A percentile compares a stretch with the other conserved stretches of the same genome.
These are phyloP conservation scores for Globisporangium emineosum DNA, from an alignment of 352 stramenopile species.

Conservation along the genomic window DNA sequence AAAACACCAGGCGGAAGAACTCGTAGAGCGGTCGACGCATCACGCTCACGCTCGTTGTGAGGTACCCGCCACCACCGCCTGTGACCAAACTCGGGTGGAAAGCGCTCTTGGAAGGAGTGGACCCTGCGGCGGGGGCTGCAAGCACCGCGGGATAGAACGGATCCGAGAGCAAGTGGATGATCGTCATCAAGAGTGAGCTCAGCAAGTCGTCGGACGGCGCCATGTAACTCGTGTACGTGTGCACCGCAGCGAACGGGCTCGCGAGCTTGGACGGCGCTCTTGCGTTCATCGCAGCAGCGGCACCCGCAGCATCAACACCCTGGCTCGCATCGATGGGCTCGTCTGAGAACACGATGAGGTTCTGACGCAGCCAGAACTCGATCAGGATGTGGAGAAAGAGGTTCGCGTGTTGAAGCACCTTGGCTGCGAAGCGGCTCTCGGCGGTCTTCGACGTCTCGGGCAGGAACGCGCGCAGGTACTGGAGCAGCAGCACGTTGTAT, in stretches of 20 bases:
- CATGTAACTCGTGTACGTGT: constrained; percentile 84
- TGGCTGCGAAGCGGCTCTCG: constrained; percentile 75
- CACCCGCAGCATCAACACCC: constrained; percentile 11
- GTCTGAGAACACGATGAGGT: constrained; percentile 81
- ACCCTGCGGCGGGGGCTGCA: constrained; percentile 22
- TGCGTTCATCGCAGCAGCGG: constrained; percentile 7
- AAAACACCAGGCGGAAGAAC: constrained; percentile 84
- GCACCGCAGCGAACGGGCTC: constrained; percentile 70
- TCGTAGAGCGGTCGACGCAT: constrained; percentile 76
- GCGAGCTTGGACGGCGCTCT: constrained; percentile 31
- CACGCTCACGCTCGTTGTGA: constrained; percentile 73
- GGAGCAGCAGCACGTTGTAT: constrained; percentile 82
- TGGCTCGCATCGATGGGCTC: constrained; percentile 25
- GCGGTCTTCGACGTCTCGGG: constrained; percentile 56
- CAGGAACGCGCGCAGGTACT: constrained; percentile 81
- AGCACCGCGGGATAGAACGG: constrained; percentile 70
- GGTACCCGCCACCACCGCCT: constrained; percentile 49
- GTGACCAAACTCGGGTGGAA: constrained; percentile 26
- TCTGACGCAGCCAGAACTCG: constrained; percentile 88
- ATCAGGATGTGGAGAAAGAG: constrained; percentile 85
- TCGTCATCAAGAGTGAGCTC: constrained; percentile 72
- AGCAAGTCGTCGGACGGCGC: constrained; percentile 81
- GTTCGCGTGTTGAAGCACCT: constrained; percentile 72
- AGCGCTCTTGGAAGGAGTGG: constrained; percentile 11
- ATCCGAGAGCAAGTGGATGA: constrained; percentile 81